Conservation (phyloP, 768 basidiomycete genomes). For the Xerocomellus dryophilus region DNA sequence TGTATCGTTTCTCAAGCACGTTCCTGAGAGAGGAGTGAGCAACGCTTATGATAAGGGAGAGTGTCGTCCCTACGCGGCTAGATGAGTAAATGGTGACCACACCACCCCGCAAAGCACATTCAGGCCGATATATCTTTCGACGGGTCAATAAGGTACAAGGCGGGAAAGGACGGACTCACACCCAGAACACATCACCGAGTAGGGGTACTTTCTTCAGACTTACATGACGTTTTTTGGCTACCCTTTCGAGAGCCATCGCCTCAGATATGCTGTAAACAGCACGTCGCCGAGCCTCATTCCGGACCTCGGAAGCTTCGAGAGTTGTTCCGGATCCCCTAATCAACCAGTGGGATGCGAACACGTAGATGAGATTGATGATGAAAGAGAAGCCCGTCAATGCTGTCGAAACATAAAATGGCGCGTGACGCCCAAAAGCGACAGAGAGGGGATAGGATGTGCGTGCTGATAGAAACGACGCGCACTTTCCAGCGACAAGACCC, state of each 20-base stretch:
- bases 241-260: conserved; percentile 58
- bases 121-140: conserved; percentile 62
- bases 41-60: background rate
- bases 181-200: conserved; percentile 78
- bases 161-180: conserved; percentile 40
- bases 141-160: conserved; percentile 1
- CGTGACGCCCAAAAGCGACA: conserved; percentile 59
- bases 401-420: conserved; percentile 72
- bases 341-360: conserved; percentile 62
- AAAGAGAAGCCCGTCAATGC: conserved; percentile 64
- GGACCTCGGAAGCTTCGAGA: conserved; percentile 61
- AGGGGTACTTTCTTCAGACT: conserved; percentile 56
- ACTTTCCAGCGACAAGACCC: conserved; percentile 81
- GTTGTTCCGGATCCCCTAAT: conserved; percentile 57
- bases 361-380: conserved; percentile 63
- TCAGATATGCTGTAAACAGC: conserved; percentile 48
- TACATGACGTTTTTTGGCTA: conserved; percentile 64
- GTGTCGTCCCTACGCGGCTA: conserved; percentile 56
- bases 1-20: conserved; percentile 66
- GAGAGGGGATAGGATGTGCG: conserved; percentile 76
- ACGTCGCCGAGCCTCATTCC: conserved; percentile 50
- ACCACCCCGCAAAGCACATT: conserved; percentile 74
- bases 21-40: conserved; percentile 44
- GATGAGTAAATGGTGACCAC: conserved; percentile 76
- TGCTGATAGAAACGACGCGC: conserved; percentile 71